phyloP scores from a whole-genome alignment of 2,329 filamentous ascomycete genomes.

The Penicillium sp. region DNA sequence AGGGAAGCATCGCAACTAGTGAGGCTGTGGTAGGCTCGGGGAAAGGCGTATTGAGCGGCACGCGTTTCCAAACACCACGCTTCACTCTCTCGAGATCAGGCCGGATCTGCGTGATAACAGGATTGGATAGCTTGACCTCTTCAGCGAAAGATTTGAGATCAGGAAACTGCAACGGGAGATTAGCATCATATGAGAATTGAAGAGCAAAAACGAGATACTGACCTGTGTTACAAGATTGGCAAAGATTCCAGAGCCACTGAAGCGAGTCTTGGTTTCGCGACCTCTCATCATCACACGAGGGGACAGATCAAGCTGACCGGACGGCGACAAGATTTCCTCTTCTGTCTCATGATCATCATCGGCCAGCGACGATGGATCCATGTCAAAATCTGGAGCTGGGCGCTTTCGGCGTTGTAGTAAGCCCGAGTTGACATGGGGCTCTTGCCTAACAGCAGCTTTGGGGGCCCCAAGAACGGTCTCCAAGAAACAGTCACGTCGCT shows the following conservation, averaged over 20 bases:
- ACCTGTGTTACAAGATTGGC: constrained; percentile 44
- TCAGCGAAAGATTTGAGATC: constrained; percentile 40
- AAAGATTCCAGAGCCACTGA: constrained; percentile 42
- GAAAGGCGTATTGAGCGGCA: constrained; percentile 31
- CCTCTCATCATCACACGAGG: constrained; percentile 41
- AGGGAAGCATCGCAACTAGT: constrained; percentile 37
- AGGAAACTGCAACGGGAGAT: constrained; percentile 33
- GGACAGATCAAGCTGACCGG: constrained; percentile 35
- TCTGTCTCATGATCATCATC: constrained; percentile 19
- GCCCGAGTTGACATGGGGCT: constrained; percentile 30
- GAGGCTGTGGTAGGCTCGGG: constrained; percentile 31
- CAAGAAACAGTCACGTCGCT: constrained; percentile 34
- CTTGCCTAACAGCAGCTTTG: constrained; percentile 35
- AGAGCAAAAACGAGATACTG: constrained; percentile 7
- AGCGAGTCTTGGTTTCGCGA: constrained; percentile 43
- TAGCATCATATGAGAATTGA: constrained; percentile 1
- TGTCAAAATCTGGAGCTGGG: constrained; percentile 4
- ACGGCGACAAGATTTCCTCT: constrained; percentile 28
- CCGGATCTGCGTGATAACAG: constrained; percentile 36
- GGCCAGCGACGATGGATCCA: constrained; percentile 5
- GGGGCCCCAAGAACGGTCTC: constrained; percentile 39
- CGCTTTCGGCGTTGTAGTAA: constrained; percentile 30
- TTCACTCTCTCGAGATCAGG: constrained; percentile 37
- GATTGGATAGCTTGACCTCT: constrained; percentile 38
- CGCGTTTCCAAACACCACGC: constrained; percentile 32